Base-by-base conservation (phyloP, 176 grass and related monocot genomes). In the Zea luxurians region DNA sequence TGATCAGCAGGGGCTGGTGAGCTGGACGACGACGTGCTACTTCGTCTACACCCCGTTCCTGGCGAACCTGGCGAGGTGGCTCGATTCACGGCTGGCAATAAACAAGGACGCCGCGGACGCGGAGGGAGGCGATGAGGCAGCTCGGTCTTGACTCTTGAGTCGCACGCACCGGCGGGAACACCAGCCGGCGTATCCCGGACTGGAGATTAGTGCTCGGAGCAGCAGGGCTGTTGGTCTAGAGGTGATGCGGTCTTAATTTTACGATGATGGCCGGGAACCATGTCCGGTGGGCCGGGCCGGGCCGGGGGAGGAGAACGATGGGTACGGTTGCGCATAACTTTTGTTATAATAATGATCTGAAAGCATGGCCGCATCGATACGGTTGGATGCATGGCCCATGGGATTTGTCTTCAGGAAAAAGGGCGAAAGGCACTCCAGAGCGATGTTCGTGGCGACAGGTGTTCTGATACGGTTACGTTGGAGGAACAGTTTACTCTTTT, bases 21-120 rank as follows among this genome's bases (percentile, higher is more conserved):
- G 91, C 71, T 98, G 95, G 95, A 94, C 95, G 61, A 64, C 84
- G 10, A 98, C 89, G 21, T 98, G 95, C 76, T 98, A 98, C 73
- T 94, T 98, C 63, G 91, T 94, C 74, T 92, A 94, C 78, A 92
- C 85, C 2, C 91, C 95, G 13, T 94, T 98, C 76, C 82, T 98
- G 37, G 74, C 67, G n/a, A 98, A 98, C 78, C 89, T 94, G 11
- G 84, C 95, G 2, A 71, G 91, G 21, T 87, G 88, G 87, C 64
- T 98, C 52, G 90, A 68, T 67, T 74, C 88, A 4, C 70, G 61
- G 55, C 49, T 82, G 13, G 64, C 48, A 2, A 50, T 10, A 34
- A 2, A 35, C 70, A 21, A 4, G 37, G 74, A 38, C 61, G 80
- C 8, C 65, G 37, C 2, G 17, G 59, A n/a, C 64, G 78, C 7